Evolutionary conservation across 1,139 yeast species (phyloP), one percentile per base, ranked within the genome.

Genomic region (Debaryomycetaceae sp.): DNA sequence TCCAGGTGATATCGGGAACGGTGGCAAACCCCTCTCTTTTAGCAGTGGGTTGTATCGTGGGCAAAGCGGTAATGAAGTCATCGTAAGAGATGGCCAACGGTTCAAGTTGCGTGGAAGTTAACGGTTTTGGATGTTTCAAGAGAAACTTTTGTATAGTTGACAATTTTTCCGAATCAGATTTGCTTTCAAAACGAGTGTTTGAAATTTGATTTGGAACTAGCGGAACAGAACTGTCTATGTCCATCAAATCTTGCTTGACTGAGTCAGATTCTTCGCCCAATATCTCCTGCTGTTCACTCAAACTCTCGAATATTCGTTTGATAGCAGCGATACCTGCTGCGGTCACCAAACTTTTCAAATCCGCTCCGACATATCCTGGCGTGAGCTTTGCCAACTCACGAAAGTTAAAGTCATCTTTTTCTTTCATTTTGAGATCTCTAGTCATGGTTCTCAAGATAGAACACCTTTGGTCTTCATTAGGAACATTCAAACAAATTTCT

Each of bases 11-110:
- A 63, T 93, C 98, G 0, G 99, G 99, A 8, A 95, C 96, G 0
- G 99, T 95, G 1, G 99, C 97, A 67, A 93, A 95, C 1, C 99
- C 99, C 72, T 93, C 99, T 63, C 99, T 83, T 61, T 91, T 93
- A 2, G 97, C 96, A 0, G 97, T 89, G 11, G 99, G 99, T 66
- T 95, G 99, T 35, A 93, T 87, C 0, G 93, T 83, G 1, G 99
- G 98, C 39, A 93, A 68, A 0, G 98, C 98, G 6, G 78, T 74
- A 38, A 87, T 55, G 60, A 95, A 93, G 62, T 93, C 99, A 13
- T 80, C 83, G 53, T 82, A 84, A 1, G 79, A 83, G 43, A 93
- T 91, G 1, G 85, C 75, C 42, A 93, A 68, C 9, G 90, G 88
- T 11, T 73, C 82, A 33, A 95, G 72, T 60, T 93, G 95, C 38